Evolutionary conservation across 2,329 filamentous ascomycete species (phyloP).

Genomic region (Fusarium heterosporum): DNA sequence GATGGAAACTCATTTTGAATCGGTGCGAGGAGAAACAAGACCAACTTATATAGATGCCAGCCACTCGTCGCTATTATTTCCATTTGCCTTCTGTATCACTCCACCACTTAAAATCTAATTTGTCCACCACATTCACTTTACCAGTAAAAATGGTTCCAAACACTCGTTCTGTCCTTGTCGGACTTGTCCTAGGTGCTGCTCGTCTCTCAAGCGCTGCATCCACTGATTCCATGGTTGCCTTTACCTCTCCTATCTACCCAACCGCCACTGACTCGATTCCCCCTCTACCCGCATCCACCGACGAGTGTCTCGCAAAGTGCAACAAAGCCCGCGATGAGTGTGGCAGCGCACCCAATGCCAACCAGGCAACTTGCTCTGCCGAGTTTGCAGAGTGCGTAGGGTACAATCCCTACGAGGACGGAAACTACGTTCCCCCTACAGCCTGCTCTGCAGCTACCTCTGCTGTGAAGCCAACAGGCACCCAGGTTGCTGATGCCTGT

Average conservation of each 20-base stretch:
- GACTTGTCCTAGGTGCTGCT: constrained; percentile 12
- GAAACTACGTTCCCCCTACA: neutral
- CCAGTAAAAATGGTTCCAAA: constrained; percentile 12
- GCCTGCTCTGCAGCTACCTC: constrained; percentile 18
- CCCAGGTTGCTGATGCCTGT: neutral
- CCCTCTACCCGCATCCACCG: neutral
- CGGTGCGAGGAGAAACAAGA: neutral
- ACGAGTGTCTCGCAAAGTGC: constrained; percentile 12
- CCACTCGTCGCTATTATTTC: neutral
- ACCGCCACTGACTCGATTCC: constrained; percentile 5
- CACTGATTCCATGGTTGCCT: neutral
- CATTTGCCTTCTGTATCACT: no score
- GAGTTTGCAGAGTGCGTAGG: constrained; percentile 5
- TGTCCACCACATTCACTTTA: neutral
- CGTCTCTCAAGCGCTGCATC: constrained; percentile 10
- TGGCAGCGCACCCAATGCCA: neutral
- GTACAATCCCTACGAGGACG: constrained; percentile 3
- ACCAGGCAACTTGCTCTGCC: constrained; percentile 10
- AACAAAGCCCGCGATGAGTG: constrained; percentile 3
- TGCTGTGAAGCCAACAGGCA: constrained; percentile 3
- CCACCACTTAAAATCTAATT: neutral
- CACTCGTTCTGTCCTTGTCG: constrained; percentile 20
- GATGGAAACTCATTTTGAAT: neutral
- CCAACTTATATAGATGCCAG: neutral
- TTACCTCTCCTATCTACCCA: constrained; percentile 5